phyloP scores from a whole-genome alignment of 73 alveolate genomes.

The Blepharisma stoltei region DNA sequence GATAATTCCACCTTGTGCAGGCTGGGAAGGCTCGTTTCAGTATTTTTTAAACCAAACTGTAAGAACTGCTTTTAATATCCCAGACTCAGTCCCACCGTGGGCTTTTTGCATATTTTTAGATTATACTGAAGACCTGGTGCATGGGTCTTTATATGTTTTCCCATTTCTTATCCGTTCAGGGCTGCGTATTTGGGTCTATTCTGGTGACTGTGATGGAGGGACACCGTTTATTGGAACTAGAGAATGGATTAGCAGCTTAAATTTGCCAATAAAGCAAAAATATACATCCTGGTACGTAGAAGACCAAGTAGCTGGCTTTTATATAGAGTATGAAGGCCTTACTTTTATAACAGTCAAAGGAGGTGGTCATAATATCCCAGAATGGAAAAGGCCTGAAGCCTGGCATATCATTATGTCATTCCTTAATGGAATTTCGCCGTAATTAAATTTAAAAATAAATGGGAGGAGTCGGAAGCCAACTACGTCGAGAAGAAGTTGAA shows the following conservation, averaged over 20 bases:
- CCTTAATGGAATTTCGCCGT: too few relatives aligned
- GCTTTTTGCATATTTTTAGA: constrained; percentile 7
- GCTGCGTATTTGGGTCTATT: constrained; percentile 33
- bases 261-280: constrained; percentile 38
- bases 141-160: too few relatives aligned
- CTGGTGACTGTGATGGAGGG: constrained; percentile 62
- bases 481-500: background rate
- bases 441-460: background rate
- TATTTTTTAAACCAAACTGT: constrained; percentile 32
- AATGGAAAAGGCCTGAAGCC: constrained; percentile 47
- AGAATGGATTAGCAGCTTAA: constrained; percentile 42
- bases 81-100: background rate
- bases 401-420: too few relatives aligned
- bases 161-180: too few relatives aligned
- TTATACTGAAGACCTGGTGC: background rate
- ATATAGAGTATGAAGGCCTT: constrained; percentile 44
- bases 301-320: constrained; percentile 37
- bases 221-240: constrained; percentile 62
- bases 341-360: constrained; percentile 58
- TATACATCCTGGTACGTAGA: constrained; percentile 43
- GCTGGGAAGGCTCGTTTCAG: too few relatives aligned
- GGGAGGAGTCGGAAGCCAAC: constrained; percentile 18
- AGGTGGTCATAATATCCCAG: constrained; percentile 98
- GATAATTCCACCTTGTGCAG: too few relatives aligned
- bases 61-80: background rate